Conservation (phyloP, 1,139 yeast genomes). For the Yamadazyma triangularis region DNA sequence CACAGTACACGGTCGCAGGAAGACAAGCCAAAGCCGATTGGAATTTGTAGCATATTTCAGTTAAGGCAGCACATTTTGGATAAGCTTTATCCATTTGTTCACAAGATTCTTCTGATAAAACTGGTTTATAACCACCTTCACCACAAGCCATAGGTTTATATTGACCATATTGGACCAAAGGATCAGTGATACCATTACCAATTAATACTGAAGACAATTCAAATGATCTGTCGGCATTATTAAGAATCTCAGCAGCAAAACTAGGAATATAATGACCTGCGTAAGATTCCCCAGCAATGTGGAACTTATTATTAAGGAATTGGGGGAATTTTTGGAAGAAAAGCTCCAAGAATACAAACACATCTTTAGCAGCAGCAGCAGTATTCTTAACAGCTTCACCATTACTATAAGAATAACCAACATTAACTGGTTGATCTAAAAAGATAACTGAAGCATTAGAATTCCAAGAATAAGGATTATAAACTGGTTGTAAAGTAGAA, state of each 20-base stretch:
- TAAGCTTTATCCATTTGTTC: conserved; percentile 50
- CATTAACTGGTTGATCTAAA: conserved; percentile 93
- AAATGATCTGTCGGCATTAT: conserved; percentile 61
- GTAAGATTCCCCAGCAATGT: conserved; percentile 84
- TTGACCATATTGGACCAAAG: conserved; percentile 61
- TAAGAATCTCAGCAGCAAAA: conserved; percentile 68
- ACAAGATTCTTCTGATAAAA: conserved; percentile 60
- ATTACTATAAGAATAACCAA: conserved; percentile 72
- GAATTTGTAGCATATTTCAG: conserved; percentile 72
- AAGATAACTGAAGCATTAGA: conserved; percentile 85
- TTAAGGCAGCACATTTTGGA: conserved; percentile 78
- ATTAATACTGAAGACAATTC: conserved; percentile 68
- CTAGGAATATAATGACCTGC: conserved; percentile 87
- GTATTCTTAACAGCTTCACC: conserved; percentile 55
- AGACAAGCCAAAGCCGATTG: conserved; percentile 85
- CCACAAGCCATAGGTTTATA: conserved; percentile 88
- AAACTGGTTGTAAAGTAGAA: conserved; percentile 60
- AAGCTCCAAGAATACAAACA: conserved; percentile 70
- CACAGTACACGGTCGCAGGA: conserved; percentile 87
- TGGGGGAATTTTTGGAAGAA: conserved; percentile 74
- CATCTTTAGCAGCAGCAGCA: conserved; percentile 73
- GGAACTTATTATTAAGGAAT: conserved; percentile 56
- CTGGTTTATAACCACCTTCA: conserved; percentile 68
- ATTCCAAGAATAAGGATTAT: conserved; percentile 85
- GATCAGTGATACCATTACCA: conserved; percentile 83